A percentile compares a stretch with the other conserved stretches of the same genome.
These are phyloP conservation scores for Talaromyces ruber DNA, from an alignment of 495 filamentous ascomycete genomes.

Conservation along the genomic window DNA sequence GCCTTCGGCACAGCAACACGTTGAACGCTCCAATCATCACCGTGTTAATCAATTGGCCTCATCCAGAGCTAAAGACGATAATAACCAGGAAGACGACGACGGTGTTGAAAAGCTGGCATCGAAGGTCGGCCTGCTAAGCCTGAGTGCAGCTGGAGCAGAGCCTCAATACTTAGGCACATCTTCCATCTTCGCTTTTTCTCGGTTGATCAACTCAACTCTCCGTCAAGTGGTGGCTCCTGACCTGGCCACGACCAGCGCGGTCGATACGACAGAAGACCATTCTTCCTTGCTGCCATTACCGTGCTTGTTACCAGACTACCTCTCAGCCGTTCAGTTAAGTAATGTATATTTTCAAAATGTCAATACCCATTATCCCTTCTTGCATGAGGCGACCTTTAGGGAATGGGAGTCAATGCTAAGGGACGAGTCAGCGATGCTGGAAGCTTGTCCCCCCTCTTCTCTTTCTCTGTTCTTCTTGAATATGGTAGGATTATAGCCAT, in stretches of 20 bases:
- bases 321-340: slow-evolving; percentile 1
- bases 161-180: slow-evolving; percentile 3
- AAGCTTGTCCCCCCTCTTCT: not conserved
- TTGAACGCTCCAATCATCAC: not conserved
- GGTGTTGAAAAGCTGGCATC: slow-evolving; percentile 1
- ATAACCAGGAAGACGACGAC: not conserved
- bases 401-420: not conserved
- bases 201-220: not conserved
- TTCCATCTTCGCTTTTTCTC: slow-evolving; percentile 7
- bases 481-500: slow-evolving; percentile 4
- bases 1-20: not conserved
- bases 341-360: slow-evolving; percentile 12
- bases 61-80: not conserved
- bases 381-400: slow-evolving; percentile 13
- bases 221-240: not conserved
- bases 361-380: slow-evolving; percentile 13
- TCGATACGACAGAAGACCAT: not conserved
- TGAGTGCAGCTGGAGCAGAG: slow-evolving; percentile 4
- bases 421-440: not conserved
- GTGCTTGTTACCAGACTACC: slow-evolving; percentile 6
- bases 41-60: not conserved
- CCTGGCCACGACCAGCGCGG: not conserved
- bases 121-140: not conserved
- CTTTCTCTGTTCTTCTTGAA: slow-evolving; percentile 9
- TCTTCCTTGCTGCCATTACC: slow-evolving; percentile 2